Conservation (phyloP, 2,329 filamentous ascomycete genomes). For the Cladobotryum protrusum region DNA sequence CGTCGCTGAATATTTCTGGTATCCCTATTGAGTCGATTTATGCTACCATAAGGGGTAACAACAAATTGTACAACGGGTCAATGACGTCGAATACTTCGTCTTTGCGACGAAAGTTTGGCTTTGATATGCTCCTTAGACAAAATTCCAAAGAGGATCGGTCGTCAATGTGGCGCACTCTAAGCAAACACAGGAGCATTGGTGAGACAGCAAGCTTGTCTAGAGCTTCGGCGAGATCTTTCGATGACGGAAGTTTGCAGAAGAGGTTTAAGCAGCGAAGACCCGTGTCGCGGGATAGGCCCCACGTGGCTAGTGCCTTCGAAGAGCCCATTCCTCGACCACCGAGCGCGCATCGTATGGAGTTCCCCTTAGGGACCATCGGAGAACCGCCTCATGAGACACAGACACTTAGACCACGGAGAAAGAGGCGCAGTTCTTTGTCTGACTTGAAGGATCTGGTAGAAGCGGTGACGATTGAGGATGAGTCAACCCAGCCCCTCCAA, state of each 20-base stretch:
- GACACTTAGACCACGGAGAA: conserved; percentile 53
- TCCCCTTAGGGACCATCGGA: conserved; percentile 52
- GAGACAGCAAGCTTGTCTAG: conserved; percentile 62
- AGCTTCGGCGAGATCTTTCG: conserved; percentile 70
- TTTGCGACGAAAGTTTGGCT: conserved; percentile 74
- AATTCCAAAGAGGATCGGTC: conserved; percentile 72
- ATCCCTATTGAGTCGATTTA: conserved; percentile 48
- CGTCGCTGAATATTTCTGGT: conserved; percentile 29
- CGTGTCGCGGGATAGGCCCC: conserved; percentile 53
- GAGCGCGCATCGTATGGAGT: conserved; percentile 52
- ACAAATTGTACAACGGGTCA: conserved; percentile 63
- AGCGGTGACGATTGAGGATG: conserved; percentile 44
- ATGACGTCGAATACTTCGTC: conserved; percentile 83
- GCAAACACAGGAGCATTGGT: conserved; percentile 65
- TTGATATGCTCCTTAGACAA: conserved; percentile 68
- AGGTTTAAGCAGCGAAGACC: conserved; percentile 37
- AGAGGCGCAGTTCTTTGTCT: conserved; percentile 84
- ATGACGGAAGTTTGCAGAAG: conserved; percentile 49
- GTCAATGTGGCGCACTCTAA: conserved; percentile 81
- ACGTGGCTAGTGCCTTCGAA: conserved; percentile 57
- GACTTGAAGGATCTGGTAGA: conserved; percentile 70
- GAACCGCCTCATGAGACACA: conserved; percentile 44
- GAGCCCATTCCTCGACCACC: conserved; percentile 47
- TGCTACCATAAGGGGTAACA: conserved; percentile 46
- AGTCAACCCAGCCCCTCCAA: conserved; percentile 42